These are phyloP conservation scores for Magnolia officinalis DNA, from an alignment of 164 flowering plant species.

Conservation along the genomic window DNA sequence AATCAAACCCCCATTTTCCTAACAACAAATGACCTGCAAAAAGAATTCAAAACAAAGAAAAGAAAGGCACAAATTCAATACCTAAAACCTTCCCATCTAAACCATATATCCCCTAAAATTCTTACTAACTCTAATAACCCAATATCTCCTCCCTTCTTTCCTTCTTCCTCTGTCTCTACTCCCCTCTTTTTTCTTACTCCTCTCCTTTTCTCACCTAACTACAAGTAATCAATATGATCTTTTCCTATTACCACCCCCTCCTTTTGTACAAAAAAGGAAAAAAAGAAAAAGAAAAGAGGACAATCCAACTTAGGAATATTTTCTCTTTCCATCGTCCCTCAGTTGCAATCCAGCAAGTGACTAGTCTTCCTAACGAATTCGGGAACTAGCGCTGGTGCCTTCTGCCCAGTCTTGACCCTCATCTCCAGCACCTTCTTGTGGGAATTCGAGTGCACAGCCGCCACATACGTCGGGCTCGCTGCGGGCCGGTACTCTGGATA, in stretches of 20 bases:
- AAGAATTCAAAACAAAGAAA: slow-evolving; percentile 36
- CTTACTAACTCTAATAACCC: slow-evolving; percentile 1
- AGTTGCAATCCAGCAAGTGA: slow-evolving; percentile 27
- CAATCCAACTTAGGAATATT: not conserved
- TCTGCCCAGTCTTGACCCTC: slow-evolving; percentile 41
- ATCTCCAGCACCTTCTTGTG: slow-evolving; percentile 91
- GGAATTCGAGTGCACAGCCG: slow-evolving; percentile 79
- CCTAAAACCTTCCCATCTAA: slow-evolving; percentile 17
- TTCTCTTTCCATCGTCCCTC: slow-evolving; percentile 7
- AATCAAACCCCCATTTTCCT: slow-evolving; percentile 30
- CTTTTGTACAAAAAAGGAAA: slow-evolving; percentile 3
- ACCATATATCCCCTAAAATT: not conserved
- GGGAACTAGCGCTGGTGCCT: not conserved
- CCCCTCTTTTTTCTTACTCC: slow-evolving; percentile 5
- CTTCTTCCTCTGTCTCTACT: not conserved
- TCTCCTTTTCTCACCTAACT: slow-evolving; percentile 2
- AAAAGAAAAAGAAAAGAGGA: not conserved
- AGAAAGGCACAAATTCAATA: slow-evolving; percentile 21
- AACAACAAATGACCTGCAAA: slow-evolving; percentile 63
- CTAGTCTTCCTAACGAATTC: slow-evolving; percentile 14
- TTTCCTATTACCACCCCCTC: not conserved
- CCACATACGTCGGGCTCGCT: slow-evolving; percentile 85
- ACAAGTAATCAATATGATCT: not conserved
- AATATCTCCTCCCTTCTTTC: slow-evolving; percentile 1
- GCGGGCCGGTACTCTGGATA: slow-evolving; percentile 97